phyloP scores from a whole-genome alignment of 2,329 filamentous ascomycete species.

The Neofusicoccum laricinum region DNA sequence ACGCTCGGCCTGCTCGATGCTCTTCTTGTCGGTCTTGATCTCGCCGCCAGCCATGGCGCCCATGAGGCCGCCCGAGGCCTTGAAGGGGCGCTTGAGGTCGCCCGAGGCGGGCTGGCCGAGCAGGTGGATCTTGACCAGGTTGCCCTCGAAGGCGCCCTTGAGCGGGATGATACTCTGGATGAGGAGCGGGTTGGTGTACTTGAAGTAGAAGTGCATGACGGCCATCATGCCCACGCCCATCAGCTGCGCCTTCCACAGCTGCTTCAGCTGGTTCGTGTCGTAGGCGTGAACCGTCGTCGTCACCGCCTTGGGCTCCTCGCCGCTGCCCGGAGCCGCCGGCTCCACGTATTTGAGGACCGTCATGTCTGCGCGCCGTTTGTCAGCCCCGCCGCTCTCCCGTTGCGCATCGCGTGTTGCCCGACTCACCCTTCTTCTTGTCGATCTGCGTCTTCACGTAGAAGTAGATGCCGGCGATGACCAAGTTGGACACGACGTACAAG shows the following conservation, averaged over 20 bases:
- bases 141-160: conserved; percentile 92
- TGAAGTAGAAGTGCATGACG: conserved; percentile 98
- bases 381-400: no score
- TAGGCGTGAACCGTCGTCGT: conserved; percentile 97
- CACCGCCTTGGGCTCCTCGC: conserved; percentile 92
- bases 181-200: conserved; percentile 98
- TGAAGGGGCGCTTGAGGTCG: conserved; percentile 95
- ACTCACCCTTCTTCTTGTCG: conserved; percentile 93
- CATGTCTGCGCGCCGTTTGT: conserved; percentile 62
- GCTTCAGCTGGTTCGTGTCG: conserved; percentile 80
- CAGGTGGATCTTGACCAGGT: conserved; percentile 93
- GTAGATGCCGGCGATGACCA: conserved; percentile 83
- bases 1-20: conserved; percentile 52
- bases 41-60: conserved; percentile 68
- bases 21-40: conserved; percentile 77
- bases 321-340: conserved; percentile 86
- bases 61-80: conserved; percentile 80
- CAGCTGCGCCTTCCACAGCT: conserved; percentile 82
- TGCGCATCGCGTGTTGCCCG: neutral
- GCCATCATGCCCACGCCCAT: conserved; percentile 98
- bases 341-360: conserved; percentile 99
- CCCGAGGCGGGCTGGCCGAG: conserved; percentile 82
- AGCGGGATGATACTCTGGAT: conserved; percentile 98
- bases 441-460: conserved; percentile 81
- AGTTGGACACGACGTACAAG: conserved; percentile 67